Base-by-base conservation (phyloP, 176 grass and related monocot species). In the Zizania latifolia region DNA sequence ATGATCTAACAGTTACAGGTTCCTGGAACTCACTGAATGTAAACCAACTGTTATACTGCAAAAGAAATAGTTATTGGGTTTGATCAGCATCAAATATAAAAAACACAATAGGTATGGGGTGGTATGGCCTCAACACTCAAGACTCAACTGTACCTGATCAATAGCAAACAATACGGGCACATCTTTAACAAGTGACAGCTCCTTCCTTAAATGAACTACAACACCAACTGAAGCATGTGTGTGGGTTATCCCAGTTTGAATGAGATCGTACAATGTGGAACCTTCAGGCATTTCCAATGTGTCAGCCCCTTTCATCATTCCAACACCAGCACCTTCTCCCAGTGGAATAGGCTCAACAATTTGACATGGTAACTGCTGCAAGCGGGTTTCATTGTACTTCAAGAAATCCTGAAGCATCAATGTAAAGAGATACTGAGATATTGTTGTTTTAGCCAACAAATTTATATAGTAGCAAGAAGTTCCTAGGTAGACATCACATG, bases 41-140 rank as follows among this genome's bases (percentile, higher is more conserved):
- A 83, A 98, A 98, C 94, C 94, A 98, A 67, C 85, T 94, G 37
- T 98, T 98, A 73, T 94, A 98, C 94, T 98, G 88, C 59, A 83
- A 82, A 96, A 8, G 34, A 76, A 62, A 66, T 33, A 84, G 50
- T 10, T 32, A 78, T 62, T 60, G 29, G 24, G 6, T 32, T 36
- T 14, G 24, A 34, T 75, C 26, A 88, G 14, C 24, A 81, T 46
- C 46, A 58, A 14, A 60, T 6, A 59, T 65, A 71, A 22, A 78
- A 67, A 13, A 50, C 1, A 0, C 12, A 14, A 24, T 58, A 87
- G 19, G 22, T 24, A 80, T 35, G 24, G 48, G 10, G 1, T 48
- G 16, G 34, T 37, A 61, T 81, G 62, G 17, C 70, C 16, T 37
- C 58, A 64, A 78, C 35, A 62, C 48, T 72, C 58, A 64, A 78